A percentile compares a stretch with the other conserved stretches of the same genome.
These are phyloP conservation scores for Globisporangium splendens DNA, from an alignment of 352 stramenopile species.

Conservation along the genomic window DNA sequence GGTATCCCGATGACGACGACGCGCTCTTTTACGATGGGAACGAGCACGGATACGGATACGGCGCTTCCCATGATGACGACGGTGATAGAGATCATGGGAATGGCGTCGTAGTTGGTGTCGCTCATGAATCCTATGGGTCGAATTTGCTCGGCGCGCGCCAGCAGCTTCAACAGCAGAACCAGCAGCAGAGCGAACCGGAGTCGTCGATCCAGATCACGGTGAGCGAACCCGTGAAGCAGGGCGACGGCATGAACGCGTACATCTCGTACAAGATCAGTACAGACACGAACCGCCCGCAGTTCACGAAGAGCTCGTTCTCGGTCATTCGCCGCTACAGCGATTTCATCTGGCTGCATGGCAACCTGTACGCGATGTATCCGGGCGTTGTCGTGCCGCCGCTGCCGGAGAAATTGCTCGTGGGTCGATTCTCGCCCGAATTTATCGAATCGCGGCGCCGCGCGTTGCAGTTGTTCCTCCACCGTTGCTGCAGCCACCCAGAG, in stretches of 20 bases:
- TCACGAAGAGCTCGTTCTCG: conserved; percentile 83
- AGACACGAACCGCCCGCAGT: conserved; percentile 70
- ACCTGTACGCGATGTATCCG: conserved; percentile 82
- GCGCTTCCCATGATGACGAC: background rate
- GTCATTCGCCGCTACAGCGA: conserved; percentile 94
- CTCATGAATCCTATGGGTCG: conserved; percentile 18
- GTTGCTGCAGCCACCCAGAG: conserved; percentile 78
- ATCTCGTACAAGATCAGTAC: conserved; percentile 96
- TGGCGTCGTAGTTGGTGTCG: background rate
- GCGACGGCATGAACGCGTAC: conserved; percentile 97
- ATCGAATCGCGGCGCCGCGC: conserved; percentile 79
- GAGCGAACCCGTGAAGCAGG: conserved; percentile 94
- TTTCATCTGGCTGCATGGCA: conserved; percentile 95
- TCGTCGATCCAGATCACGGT: conserved; percentile 82
- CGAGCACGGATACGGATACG: conserved; percentile 14
- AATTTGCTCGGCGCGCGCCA: conserved; percentile 13
- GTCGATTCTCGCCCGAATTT: conserved; percentile 92
- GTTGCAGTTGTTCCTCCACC: conserved; percentile 77
- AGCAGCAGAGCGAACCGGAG: conserved; percentile 5
- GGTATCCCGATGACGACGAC: conserved; percentile 12
- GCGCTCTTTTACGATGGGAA: conserved; percentile 16
- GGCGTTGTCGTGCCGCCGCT: conserved; percentile 93
- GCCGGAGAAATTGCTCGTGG: conserved; percentile 95
- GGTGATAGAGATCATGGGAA: background rate
- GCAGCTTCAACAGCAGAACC: conserved; percentile 1